A percentile compares a stretch with the other conserved stretches of the same genome.
Evolutionary conservation across 2,329 filamentous ascomycete genomes (phyloP).

Genomic region (Scedosporium minutisporum): DNA sequence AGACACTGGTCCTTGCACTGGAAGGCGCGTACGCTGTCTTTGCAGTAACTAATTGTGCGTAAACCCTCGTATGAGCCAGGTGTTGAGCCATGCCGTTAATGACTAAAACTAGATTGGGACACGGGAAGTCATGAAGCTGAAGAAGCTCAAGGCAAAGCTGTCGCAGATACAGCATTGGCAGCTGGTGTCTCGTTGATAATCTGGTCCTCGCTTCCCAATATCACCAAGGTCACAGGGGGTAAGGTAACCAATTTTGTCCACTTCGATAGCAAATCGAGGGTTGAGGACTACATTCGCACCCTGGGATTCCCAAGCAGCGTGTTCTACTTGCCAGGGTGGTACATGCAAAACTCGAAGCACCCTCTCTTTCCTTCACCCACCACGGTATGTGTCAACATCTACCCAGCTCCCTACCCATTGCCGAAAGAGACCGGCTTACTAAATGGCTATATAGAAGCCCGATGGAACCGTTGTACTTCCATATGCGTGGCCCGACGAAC

Average conservation of each 20-base stretch:
- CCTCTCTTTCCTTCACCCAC: not conserved
- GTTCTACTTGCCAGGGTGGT: constrained; percentile 30
- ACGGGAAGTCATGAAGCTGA: constrained; percentile 23
- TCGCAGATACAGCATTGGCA: constrained; percentile 28
- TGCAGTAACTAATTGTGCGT: not conserved
- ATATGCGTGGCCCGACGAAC: not conserved
- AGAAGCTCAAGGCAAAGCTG: constrained; percentile 26
- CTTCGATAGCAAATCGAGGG: constrained; percentile 43
- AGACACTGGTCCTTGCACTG: not conserved
- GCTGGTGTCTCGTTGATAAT: constrained; percentile 27
- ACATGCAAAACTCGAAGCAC: constrained; percentile 26
- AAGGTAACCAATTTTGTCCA: constrained; percentile 22
- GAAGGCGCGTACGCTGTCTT: not conserved
- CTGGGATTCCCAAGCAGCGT: constrained; percentile 30
- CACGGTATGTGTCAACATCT: too few species aligned
- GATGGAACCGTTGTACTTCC: not conserved
- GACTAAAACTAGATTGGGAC: constrained; percentile 29
- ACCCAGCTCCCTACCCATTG: too few species aligned
- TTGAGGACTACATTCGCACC: constrained; percentile 40
- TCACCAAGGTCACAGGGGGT: constrained; percentile 24
- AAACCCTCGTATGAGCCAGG: not conserved
- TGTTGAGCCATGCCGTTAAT: too few species aligned
- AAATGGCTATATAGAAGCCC: not conserved
- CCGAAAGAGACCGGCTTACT: too few species aligned
- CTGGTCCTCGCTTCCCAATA: constrained; percentile 27